phyloP scores from a whole-genome alignment of 2,329 filamentous ascomycete species.

The Fonsecaea nubica region DNA sequence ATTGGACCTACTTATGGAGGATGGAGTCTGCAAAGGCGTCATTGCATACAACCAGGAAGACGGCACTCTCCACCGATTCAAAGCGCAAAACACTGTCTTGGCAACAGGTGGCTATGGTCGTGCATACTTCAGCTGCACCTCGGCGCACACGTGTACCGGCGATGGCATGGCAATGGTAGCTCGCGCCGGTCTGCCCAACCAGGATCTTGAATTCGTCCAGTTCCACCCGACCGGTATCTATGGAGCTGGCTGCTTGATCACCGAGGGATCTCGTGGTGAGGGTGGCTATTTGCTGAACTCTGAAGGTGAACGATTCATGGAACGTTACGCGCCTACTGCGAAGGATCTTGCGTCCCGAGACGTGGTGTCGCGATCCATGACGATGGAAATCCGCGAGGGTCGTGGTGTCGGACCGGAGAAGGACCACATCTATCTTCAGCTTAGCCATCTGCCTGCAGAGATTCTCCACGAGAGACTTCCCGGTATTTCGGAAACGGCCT shows the following conservation, averaged over 20 bases:
- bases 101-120: conserved; percentile 97
- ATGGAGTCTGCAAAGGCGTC: conserved; percentile 94
- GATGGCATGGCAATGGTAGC: conserved; percentile 99
- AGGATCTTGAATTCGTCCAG: conserved; percentile 99
- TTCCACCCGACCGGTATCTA: conserved; percentile 99
- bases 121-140: conserved; percentile 98
- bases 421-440: conserved; percentile 98
- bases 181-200: conserved; percentile 95
- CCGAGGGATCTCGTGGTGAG: conserved; percentile 96
- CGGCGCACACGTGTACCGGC: conserved; percentile 97
- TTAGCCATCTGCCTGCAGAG: conserved; percentile 91
- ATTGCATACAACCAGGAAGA: conserved; percentile 99
- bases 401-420: conserved; percentile 96
- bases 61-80: conserved; percentile 95
- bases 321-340: conserved; percentile 94
- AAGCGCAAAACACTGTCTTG: conserved; percentile 93
- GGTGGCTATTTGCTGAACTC: conserved; percentile 97
- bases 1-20: conserved; percentile 95
- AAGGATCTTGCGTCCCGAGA: conserved; percentile 97
- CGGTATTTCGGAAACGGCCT: conserved; percentile 97
- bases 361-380: conserved; percentile 97
- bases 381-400: conserved; percentile 95
- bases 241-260: conserved; percentile 96
- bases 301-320: conserved; percentile 99
- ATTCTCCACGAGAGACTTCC: conserved; percentile 94